Evolutionary conservation across 208 protist species (phyloP).

Genomic region (Trypanosoma conorhini): DNA sequence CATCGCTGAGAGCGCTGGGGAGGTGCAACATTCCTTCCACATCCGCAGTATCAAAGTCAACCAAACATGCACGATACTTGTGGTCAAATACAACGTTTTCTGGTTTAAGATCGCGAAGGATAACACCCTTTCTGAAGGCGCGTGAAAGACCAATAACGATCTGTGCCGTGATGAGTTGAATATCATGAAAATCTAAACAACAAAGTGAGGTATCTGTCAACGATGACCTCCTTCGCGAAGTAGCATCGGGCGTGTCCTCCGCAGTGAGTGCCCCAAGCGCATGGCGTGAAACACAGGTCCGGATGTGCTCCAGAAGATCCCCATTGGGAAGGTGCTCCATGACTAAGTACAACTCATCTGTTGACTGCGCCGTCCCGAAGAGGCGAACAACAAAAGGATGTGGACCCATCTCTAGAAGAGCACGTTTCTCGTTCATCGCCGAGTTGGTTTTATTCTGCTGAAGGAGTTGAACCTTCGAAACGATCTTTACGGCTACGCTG

Average conservation of each 20-base stretch:
- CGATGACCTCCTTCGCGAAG: slow-evolving; percentile 26
- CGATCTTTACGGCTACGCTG: slow-evolving; percentile 82
- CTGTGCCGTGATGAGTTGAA: slow-evolving; percentile 86
- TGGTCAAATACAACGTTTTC: slow-evolving; percentile 88
- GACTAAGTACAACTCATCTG: slow-evolving; percentile 93
- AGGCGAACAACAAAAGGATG: slow-evolving; percentile 84
- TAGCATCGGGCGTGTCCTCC: not conserved
- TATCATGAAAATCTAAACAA: slow-evolving; percentile 79
- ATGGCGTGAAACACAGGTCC: slow-evolving; percentile 26
- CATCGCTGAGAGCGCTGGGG: slow-evolving; percentile 57
- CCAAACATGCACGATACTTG: slow-evolving; percentile 74
- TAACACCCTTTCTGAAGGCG: slow-evolving; percentile 55
- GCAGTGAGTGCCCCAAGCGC: not conserved
- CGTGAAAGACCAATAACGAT: slow-evolving; percentile 63
- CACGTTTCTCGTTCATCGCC: slow-evolving; percentile 84
- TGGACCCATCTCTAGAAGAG: slow-evolving; percentile 57
- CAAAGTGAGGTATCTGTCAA: slow-evolving; percentile 30
- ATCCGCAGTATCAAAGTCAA: slow-evolving; percentile 92
- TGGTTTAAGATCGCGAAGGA: slow-evolving; percentile 90
- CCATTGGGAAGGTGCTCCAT: slow-evolving; percentile 94
- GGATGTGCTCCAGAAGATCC: slow-evolving; percentile 91
- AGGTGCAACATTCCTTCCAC: slow-evolving; percentile 25
- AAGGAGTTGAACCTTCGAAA: slow-evolving; percentile 88
- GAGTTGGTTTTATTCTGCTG: slow-evolving; percentile 83
- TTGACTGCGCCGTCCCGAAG: slow-evolving; percentile 85